Percentiles rank a stretch among this genome's conserved stretches.
These are phyloP conservation scores for Sclerotinia glacialis DNA, from an alignment of 2,329 filamentous ascomycete genomes.

Conservation along the genomic window DNA sequence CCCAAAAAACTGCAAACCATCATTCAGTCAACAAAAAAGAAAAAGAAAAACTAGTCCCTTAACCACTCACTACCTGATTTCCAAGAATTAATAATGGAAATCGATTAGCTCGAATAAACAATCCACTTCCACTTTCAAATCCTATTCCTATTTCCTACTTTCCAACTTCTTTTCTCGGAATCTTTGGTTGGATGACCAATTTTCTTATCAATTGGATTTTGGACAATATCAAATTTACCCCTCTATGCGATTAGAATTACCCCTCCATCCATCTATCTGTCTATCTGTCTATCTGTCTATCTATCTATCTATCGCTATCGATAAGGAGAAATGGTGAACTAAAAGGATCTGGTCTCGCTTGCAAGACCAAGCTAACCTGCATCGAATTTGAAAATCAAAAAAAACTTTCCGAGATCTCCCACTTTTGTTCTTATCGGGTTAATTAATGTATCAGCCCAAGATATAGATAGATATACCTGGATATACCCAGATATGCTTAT, in stretches of 20 bases:
- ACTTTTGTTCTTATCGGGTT: too few relatives aligned
- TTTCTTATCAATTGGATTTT: too few relatives aligned
- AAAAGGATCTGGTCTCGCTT: too few relatives aligned
- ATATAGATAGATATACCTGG: too few relatives aligned
- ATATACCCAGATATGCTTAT: too few relatives aligned
- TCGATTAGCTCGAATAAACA: not conserved
- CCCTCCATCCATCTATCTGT: not conserved
- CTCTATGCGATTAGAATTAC: not conserved
- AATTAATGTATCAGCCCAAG: too few relatives aligned
- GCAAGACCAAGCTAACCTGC: too few relatives aligned
- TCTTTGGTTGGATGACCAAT: too few relatives aligned
- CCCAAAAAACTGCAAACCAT: too few relatives aligned
- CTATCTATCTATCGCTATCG: not conserved
- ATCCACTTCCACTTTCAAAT: not conserved
- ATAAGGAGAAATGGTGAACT: not conserved
- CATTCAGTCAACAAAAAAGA: not conserved
- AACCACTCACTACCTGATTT: not conserved
- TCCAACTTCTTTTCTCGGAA: not conserved
- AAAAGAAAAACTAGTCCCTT: not conserved
- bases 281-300: not conserved
- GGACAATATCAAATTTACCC: too few relatives aligned
- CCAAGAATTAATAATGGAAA: not conserved
- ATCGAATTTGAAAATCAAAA: too few relatives aligned
- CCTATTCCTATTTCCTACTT: not conserved
- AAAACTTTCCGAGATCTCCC: too few relatives aligned